A percentile compares a stretch with the other conserved stretches of the same genome.
Conservation (phyloP, 2,329 filamentous ascomycete species). For the Rugonectria rugulosa region DNA sequence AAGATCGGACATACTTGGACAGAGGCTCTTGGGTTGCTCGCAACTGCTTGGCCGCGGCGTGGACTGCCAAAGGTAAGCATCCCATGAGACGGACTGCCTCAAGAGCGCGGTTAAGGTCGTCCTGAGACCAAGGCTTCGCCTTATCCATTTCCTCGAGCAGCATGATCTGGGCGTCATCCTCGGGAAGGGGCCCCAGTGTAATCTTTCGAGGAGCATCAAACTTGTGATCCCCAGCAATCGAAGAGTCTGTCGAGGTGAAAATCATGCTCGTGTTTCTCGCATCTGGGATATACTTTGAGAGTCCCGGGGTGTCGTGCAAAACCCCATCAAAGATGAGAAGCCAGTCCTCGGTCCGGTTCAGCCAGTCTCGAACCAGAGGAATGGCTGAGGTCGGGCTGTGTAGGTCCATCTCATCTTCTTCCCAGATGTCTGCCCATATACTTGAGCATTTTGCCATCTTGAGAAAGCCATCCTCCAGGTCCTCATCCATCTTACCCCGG, state of each 20-base stretch:
- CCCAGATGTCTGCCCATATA: conserved; percentile 21
- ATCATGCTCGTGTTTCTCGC: conserved; percentile 34
- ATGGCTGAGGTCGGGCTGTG: conserved; percentile 26
- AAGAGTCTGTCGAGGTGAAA: conserved; percentile 35
- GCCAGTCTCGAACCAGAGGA: conserved; percentile 31
- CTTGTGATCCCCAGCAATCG: conserved; percentile 33
- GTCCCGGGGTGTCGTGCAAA: conserved; percentile 28
- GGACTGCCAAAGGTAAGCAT: conserved; percentile 31
- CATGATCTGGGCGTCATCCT: conserved; percentile 27
- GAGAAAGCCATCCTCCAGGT: conserved; percentile 36
- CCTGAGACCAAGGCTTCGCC: conserved; percentile 32
- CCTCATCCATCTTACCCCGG: conserved; percentile 33
- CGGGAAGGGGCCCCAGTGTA: conserved; percentile 28
- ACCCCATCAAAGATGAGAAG: conserved; percentile 36
- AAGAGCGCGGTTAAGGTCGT: conserved; percentile 29
- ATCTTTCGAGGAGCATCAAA: conserved; percentile 35
- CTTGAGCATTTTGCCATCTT: conserved; percentile 31
- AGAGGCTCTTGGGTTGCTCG: conserved; percentile 32
- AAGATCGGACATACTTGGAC: conserved; percentile 35
- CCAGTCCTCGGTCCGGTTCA: conserved; percentile 32
- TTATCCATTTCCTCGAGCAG: conserved; percentile 35
- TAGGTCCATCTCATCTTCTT: conserved; percentile 26
- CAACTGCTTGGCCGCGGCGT: conserved; percentile 32
- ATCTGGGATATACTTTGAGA: conserved; percentile 31
- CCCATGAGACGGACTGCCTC: conserved; percentile 31